These are phyloP conservation scores for Blastocystis sp. DNA, from an alignment of 352 stramenopile genomes.

Conservation along the genomic window DNA sequence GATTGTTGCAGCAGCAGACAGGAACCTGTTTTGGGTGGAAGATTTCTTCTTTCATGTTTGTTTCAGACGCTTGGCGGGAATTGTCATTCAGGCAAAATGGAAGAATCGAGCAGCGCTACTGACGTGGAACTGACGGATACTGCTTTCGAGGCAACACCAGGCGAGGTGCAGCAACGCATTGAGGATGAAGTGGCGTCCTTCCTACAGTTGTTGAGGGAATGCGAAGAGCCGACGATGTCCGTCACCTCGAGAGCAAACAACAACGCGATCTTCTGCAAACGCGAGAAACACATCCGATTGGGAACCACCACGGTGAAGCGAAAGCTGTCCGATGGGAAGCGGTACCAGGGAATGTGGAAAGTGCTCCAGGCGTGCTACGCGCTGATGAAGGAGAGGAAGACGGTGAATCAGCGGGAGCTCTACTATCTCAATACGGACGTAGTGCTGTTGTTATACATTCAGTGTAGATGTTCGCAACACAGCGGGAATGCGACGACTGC, in stretches of 20 bases:
- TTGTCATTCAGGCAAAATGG: neutral
- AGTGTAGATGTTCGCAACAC: constrained; percentile 41
- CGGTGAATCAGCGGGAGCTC: constrained; percentile 36
- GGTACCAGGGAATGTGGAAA: constrained; percentile 44
- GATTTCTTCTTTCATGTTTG: constrained; percentile 62
- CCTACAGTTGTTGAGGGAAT: neutral
- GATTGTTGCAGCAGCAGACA: neutral
- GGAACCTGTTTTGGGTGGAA: constrained; percentile 37
- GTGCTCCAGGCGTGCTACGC: constrained; percentile 42
- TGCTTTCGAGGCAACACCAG: constrained; percentile 4
- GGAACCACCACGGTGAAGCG: neutral
- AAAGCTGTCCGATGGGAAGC: constrained; percentile 38
- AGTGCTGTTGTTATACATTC: neutral
- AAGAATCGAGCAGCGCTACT: neutral
- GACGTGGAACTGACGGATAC: constrained; percentile 15
- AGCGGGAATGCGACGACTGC: constrained; percentile 51
- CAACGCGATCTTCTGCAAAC: constrained; percentile 48
- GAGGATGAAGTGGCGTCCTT: constrained; percentile 8
- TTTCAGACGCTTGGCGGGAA: constrained; percentile 33
- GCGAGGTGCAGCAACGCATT: constrained; percentile 27
- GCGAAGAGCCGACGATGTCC: constrained; percentile 1
- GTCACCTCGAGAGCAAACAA: neutral
- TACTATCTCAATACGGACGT: constrained; percentile 64
- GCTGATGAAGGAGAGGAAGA: constrained; percentile 22
- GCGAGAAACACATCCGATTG: constrained; percentile 12